Conservation (phyloP, 2,329 filamentous ascomycete genomes). For the Xylariales sp. region DNA sequence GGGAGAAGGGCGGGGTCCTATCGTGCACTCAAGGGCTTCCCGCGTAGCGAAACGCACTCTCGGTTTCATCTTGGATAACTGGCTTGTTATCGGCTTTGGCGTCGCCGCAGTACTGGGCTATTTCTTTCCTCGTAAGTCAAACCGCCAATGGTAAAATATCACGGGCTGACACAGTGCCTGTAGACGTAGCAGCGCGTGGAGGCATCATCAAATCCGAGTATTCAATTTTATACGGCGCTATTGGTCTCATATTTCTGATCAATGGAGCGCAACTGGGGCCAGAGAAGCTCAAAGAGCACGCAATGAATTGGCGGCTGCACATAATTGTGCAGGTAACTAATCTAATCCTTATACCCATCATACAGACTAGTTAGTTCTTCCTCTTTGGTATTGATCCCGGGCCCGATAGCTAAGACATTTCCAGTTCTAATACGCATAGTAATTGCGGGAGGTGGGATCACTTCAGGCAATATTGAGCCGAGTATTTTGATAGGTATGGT, state of each 20-base stretch:
- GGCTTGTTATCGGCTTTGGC: slow-evolving; percentile 49
- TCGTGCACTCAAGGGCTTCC: slow-evolving; percentile 16
- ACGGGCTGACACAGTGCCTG: slow-evolving; percentile 10
- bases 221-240: slow-evolving; percentile 75
- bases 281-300: slow-evolving; percentile 69
- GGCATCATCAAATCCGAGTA: slow-evolving; percentile 65
- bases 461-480: slow-evolving; percentile 69
- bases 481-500: slow-evolving; percentile 76
- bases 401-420: slow-evolving; percentile 35
- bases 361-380: slow-evolving; percentile 64
- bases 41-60: slow-evolving; percentile 36
- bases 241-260: slow-evolving; percentile 76
- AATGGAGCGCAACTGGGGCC: slow-evolving; percentile 76
- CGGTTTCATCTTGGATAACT: slow-evolving; percentile 46
- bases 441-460: slow-evolving; percentile 58
- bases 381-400: slow-evolving; percentile 3
- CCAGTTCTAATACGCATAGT: slow-evolving; percentile 60
- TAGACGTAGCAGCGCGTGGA: slow-evolving; percentile 61
- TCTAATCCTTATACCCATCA: slow-evolving; percentile 73
- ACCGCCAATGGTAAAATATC: background rate
- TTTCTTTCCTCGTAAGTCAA: slow-evolving; percentile 58
- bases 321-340: slow-evolving; percentile 74
- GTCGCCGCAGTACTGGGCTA: slow-evolving; percentile 49
- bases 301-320: slow-evolving; percentile 75
- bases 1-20: background rate